Evolutionary conservation across 805 yeast genomes (phyloP), one percentile per base, ranked within the genome.

Genomic region (Komagataella pseudopastoris): DNA sequence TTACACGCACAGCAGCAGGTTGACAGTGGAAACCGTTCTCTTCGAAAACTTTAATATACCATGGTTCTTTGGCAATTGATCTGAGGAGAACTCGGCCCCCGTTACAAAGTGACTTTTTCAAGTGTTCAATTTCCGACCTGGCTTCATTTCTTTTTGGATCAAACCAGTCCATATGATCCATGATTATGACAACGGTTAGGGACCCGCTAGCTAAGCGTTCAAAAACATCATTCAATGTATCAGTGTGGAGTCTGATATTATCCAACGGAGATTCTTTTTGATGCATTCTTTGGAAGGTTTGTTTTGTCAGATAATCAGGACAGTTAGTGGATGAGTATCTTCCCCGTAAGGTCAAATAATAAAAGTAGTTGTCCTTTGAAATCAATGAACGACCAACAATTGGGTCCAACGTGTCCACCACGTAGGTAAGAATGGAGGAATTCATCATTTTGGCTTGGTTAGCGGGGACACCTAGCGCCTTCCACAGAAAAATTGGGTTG

Each of bases 121-220:
- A 70, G 0, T 88, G 86, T 39, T 71, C 62, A 56, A 87, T 80
- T 63, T 87, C 95, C 47, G 74, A 71, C 48, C 73, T 67, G 10
- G 88, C 90, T 18, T 83, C 89, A 2, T 60, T 59, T 6, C 83
- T 84, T 14, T 71, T 62, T 44, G 86, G 82, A 57, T 82, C 81
- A 61, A 86, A 86, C 95, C 95, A 86, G 66, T 87, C 95, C 93
- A 87, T 85, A 64, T 86, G 95, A 65, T 86, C 95, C 95, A 86
- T 86, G 51, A 86, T 83, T 46, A 86, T 77, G 36, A 91, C 91
- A 58, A 83, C 81, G 4, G 90, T 81, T 47, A 86, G 72, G 8
- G 88, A 77, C 52, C 77, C 74, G 49, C 74, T 70, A 23, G 80
- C 70, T 51, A 86, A 69, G 55, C 93, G 74, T 46, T 77, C 80